Evolutionary conservation across 169 alveolate species (phyloP), one percentile per base, ranked within the genome.

Genomic region (Plasmodium coatneyi): DNA sequence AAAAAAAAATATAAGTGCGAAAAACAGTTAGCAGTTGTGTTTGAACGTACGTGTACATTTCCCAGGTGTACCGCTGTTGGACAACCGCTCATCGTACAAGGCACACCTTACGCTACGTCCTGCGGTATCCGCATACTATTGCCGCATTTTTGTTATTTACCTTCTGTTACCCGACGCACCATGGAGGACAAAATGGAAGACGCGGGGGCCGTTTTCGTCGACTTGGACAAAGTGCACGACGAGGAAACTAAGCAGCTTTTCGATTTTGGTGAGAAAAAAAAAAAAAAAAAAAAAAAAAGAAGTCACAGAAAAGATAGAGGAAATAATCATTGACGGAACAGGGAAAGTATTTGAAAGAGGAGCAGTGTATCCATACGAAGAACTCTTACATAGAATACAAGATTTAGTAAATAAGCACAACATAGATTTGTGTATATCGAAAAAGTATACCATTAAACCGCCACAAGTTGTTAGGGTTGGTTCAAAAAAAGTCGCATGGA

Each of bases 381-480:
- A 97, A 95, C 93, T 98, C 91, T 94, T 98, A 71, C 96, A 96
- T 14, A 92, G 99, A 49, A 97, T 98, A 46, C 98, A 97, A 76
- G 95, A 95, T 34, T 72, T 97, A 76, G 96, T 98, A 72, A 97
- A 95, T 56, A 97, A 96, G 70, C 97, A 97, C 93, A 98, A 98
- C 87, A 98, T 98, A n/a, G 98, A 97, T 82, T 84, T 98, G 41
- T 95, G 98, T 71, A 98, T 98, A 41, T 93, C 97, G 60, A 97
- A 97, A 95, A 94, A 98, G 39, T 97, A 97, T 92, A 97, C 98
- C 19, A 95, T 98, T 49, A 96, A 96, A 83, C 98, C 99, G 7
- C 99, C 99, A 5, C 98, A 98, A 82, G 98, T 98, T 41, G 99
- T 97, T n/a, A 96, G 99, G 19, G 99, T 98, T 2, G 99, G 99